These are phyloP conservation scores for Apiotrichum siamense DNA, from an alignment of 1,284 basidiomycete genomes.

Conservation along the genomic window DNA sequence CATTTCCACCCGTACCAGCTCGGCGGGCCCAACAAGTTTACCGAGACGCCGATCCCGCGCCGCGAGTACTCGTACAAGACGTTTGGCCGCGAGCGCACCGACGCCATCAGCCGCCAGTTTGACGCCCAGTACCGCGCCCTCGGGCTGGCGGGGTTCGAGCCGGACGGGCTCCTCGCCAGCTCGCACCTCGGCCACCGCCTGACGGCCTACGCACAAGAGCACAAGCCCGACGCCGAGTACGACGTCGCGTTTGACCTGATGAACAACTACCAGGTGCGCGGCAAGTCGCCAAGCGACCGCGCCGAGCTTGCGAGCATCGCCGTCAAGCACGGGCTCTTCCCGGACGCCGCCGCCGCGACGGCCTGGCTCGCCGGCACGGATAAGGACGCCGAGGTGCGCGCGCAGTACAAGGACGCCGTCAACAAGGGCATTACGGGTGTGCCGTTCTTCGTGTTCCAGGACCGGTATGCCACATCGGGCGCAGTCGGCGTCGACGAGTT, in stretches of 20 bases:
- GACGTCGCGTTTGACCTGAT: constrained; percentile 33
- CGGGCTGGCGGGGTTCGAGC: constrained; percentile 39
- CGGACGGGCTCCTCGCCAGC: constrained; percentile 18
- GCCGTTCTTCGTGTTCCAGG: constrained; percentile 47
- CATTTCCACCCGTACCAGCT: constrained; percentile 44
- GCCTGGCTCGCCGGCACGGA: constrained; percentile 31
- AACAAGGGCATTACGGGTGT: constrained; percentile 47
- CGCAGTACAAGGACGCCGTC: constrained; percentile 28
- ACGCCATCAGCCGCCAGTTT: constrained; percentile 28
- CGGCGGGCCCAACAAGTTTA: constrained; percentile 19
- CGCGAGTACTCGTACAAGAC: constrained; percentile 26
- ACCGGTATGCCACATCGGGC: constrained; percentile 43
- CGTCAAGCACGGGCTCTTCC: constrained; percentile 42
- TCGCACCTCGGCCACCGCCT: constrained; percentile 46
- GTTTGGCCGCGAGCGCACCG: constrained; percentile 37
- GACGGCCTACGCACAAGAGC: constrained; percentile 23
- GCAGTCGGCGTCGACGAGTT: constrained; percentile 50
- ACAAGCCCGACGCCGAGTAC: constrained; percentile 37
- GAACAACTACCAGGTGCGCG: constrained; percentile 44
- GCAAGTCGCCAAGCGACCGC: constrained; percentile 36
- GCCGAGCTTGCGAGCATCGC: constrained; percentile 36
- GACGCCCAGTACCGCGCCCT: constrained; percentile 30
- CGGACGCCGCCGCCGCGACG: constrained; percentile 21
- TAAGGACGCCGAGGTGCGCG: constrained; percentile 33
- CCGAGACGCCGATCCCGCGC: constrained; percentile 22